Evolutionary conservation across 306 rosid species (phyloP), one percentile per base, ranked within the genome.

Genomic region (Clitoria ternatea): DNA sequence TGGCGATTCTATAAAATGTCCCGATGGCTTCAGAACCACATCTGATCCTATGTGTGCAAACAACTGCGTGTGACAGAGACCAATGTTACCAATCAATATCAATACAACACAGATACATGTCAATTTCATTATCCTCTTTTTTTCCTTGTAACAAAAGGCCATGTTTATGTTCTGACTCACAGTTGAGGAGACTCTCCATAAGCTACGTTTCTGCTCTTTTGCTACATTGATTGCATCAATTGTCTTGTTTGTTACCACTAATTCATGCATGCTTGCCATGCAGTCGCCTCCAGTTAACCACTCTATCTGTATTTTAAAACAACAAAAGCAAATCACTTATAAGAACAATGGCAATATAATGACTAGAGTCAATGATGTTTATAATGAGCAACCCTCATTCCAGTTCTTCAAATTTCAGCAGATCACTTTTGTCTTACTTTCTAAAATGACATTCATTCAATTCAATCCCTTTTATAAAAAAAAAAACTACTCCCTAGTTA

Each of bases 241-340:
- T 17, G 98, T 94, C 77, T 87, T 83, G 44, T 80, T 73, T 55
- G 97, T 90, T 61, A 75, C 91, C 35, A 94, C 85, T 42, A 91
- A 97, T 53, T 94, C 98, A 29, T 94, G 98, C 98, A 94, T 87
- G 47, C 98, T 96, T 60, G 98, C 98, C 32, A 87, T 85, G 82
- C 98, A 94, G 73, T 94, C 95, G 72, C 98, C 98, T 37, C 87
- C 97, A 5, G 97, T 94, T 83, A 90, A 84, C 42, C 42, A 30
- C n/a, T 57, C 42, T 57, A 57, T 57, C 40, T 57, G n/a, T 9
- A 30, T 57, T 29, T 30, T 1, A 30, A 6, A 30, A 17, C 12
- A 50, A 3, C 1, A 37, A 37, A 4, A 50, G 7, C n/a, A 56
- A 27, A 56, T 24, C 2, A 49, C 3, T 15, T 49, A 2, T 20